phyloP scores from a whole-genome alignment of 2,329 filamentous ascomycete genomes.

The Alternaria sp. region DNA sequence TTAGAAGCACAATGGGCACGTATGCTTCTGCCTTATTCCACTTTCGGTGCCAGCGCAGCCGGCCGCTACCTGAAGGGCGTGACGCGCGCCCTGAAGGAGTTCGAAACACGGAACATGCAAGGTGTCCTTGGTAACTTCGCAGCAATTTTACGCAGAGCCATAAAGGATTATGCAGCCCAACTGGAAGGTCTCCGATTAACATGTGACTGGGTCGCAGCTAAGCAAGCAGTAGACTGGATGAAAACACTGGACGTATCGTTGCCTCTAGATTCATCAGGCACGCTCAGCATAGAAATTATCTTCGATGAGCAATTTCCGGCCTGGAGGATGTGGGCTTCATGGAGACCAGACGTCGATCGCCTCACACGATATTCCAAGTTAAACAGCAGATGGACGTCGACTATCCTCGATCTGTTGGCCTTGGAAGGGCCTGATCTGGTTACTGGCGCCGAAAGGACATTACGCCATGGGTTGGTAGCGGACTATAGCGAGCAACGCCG shows the following conservation, averaged over 20 bases:
- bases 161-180: slow-evolving; percentile 30
- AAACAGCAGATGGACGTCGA: slow-evolving; percentile 18
- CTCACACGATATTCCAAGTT: slow-evolving; percentile 24
- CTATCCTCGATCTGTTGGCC: slow-evolving; percentile 34
- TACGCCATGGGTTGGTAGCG: slow-evolving; percentile 35
- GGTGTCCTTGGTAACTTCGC: slow-evolving; percentile 33
- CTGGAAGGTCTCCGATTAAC: slow-evolving; percentile 38
- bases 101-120: slow-evolving; percentile 23
- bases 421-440: slow-evolving; percentile 46
- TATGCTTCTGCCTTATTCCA: slow-evolving; percentile 34
- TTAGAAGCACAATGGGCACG: slow-evolving; percentile 41
- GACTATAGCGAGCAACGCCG: slow-evolving; percentile 25
- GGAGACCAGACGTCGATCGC: slow-evolving; percentile 35
- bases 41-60: slow-evolving; percentile 31
- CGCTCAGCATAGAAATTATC: slow-evolving; percentile 27
- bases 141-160: slow-evolving; percentile 27
- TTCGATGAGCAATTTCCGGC: slow-evolving; percentile 36
- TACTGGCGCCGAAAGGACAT: slow-evolving; percentile 19
- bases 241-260: slow-evolving; percentile 18
- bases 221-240: slow-evolving; percentile 36
- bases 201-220: slow-evolving; percentile 34
- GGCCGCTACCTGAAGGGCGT: slow-evolving; percentile 36
- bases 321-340: slow-evolving; percentile 44
- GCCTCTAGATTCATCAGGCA: slow-evolving; percentile 14
- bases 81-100: slow-evolving; percentile 24